phyloP scores from a whole-genome alignment of 2,329 filamentous ascomycete genomes.

The Talaromyces sp. region DNA sequence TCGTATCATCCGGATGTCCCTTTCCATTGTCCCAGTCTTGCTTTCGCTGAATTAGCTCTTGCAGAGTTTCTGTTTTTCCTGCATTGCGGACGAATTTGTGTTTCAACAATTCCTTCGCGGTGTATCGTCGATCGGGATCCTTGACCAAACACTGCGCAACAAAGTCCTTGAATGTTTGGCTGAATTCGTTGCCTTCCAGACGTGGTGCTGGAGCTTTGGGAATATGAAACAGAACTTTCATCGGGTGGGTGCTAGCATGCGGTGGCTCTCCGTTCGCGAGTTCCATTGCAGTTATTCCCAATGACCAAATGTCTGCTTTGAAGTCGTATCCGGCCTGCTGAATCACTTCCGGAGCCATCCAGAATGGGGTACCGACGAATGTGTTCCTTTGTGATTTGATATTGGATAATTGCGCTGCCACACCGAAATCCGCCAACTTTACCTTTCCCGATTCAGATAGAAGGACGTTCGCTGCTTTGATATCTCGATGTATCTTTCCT shows the following conservation, averaged over 20 bases:
- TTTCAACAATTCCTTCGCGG: constrained; percentile 79
- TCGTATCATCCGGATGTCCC: constrained; percentile 65
- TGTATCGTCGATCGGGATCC: constrained; percentile 78
- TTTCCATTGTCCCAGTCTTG: constrained; percentile 77
- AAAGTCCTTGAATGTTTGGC: constrained; percentile 91
- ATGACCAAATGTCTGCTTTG: constrained; percentile 90
- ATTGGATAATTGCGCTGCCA: constrained; percentile 92
- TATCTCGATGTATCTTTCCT: constrained; percentile 93
- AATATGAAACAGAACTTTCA: constrained; percentile 91
- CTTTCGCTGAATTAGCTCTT: constrained; percentile 77
- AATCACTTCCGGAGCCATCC: constrained; percentile 96
- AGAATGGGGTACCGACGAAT: constrained; percentile 94
- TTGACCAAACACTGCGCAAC: constrained; percentile 87
- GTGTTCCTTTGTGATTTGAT: constrained; percentile 97
- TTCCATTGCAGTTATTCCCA: constrained; percentile 89
- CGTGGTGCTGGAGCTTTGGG: constrained; percentile 82
- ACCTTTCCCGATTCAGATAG: constrained; percentile 87
- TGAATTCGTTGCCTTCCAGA: constrained; percentile 76
- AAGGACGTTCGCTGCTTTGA: constrained; percentile 95
- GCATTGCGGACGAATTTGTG: constrained; percentile 86
- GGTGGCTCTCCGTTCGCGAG: constrained; percentile 87
- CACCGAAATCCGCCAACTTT: constrained; percentile 95
- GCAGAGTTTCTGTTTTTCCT: constrained; percentile 81
- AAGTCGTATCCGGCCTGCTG: constrained; percentile 81
- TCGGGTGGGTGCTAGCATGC: constrained; percentile 78